phyloP scores from a whole-genome alignment of 176 grass and related monocot species.

The Eleusine indica region DNA sequence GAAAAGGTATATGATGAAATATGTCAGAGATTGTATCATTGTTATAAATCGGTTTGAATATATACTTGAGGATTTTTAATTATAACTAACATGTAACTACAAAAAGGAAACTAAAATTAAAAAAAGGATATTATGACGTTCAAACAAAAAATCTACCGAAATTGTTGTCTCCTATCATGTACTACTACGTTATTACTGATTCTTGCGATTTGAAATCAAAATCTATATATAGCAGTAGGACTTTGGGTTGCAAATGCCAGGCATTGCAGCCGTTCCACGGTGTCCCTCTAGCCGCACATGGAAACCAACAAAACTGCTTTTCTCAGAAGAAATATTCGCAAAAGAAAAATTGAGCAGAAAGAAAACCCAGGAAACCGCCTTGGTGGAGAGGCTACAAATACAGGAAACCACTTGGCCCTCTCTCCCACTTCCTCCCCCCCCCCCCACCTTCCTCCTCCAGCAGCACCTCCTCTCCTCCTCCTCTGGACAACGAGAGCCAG shows the following conservation, averaged over 20 bases:
- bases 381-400: conserved; percentile 38
- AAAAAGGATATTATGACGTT: too few relatives aligned
- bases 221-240: not conserved
- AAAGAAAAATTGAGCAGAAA: not conserved
- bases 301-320: conserved; percentile 29
- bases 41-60: too few relatives aligned
- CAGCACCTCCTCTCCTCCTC: not conserved
- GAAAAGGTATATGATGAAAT: too few relatives aligned
- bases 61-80: too few relatives aligned
- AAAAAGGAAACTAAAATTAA: too few relatives aligned
- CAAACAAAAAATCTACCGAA: too few relatives aligned
- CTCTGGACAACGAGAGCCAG: not conserved
- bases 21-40: too few relatives aligned
- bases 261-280: not conserved
- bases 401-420: not conserved
- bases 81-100: too few relatives aligned
- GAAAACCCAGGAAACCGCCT: conserved; percentile 4
- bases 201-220: not conserved
- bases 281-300: conserved; percentile 19
- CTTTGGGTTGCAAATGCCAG: not conserved
- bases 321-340: not conserved
- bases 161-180: too few relatives aligned
- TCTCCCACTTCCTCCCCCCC: conserved; percentile 2
- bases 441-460: not conserved
- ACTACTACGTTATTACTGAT: not conserved